Base-by-base conservation (phyloP, 768 basidiomycete genomes). In the Rhodocollybia butyracea region DNA sequence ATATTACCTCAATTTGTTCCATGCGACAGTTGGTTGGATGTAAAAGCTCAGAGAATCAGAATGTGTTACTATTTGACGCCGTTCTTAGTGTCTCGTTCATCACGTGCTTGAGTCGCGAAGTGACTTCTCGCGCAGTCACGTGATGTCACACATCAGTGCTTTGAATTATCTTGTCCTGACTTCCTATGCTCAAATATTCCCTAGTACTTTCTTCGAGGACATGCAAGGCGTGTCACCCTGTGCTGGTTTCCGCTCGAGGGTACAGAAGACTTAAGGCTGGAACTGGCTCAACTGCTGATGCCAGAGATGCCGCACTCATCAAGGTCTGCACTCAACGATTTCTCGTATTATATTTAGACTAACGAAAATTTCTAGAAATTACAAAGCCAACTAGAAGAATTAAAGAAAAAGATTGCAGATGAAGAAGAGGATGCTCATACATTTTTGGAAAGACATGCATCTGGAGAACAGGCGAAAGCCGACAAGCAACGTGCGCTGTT, bases 401-500 rank as follows among this genome's bases (percentile, higher is more conserved):
- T 46, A 3, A 54, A 54, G 53, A 46, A 43, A 36, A 45, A 32
- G n/a, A 36, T 54, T 0, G 36, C 45, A 34, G 42, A 54, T 6
- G 53, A 54, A n/a, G 53, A 54, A 38, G 34, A 43, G 5, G 32
- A 54, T 21, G 53, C 53, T 34, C 34, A 46, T 21, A 34, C 45
- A 17, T 53, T 19, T 22, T 8, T 53, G 39, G 38, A 40, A 12
- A 24, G 41, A n/a, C 51, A 53, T 32, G 51, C 53, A 22, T 27
- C 32, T 24, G 53, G 41, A 27, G 41, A 27, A 10, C 41, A 36
- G 17, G 41, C 53, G 46, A 54, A 54, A 32, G 41, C 53, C 24
- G 42, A 43, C 29, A 42, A 34, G 27, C 32, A 43, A 26, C 31
- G 42, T 34, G 26, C 31, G 53, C n/a, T n/a, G n/a, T n/a, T n/a